Conservation (phyloP, 768 basidiomycete species). For the Astraeus odoratus region DNA sequence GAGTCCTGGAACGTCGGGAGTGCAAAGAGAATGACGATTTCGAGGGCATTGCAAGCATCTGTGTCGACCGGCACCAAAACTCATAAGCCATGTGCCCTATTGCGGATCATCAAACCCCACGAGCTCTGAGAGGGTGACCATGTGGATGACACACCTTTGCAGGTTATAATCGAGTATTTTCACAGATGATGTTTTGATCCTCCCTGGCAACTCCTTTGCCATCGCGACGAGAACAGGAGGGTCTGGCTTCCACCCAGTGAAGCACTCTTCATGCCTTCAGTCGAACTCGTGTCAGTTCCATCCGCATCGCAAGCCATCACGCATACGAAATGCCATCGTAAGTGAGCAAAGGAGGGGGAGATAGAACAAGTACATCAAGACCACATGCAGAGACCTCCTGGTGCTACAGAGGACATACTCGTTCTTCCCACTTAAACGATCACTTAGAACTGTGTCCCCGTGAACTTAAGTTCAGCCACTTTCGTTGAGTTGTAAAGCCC, state of each 20-base stretch:
- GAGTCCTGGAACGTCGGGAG: conserved; percentile 72
- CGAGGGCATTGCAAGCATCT: conserved; percentile 77
- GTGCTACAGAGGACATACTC: conserved; percentile 28
- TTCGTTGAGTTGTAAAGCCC: conserved; percentile 71
- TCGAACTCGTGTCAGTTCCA: conserved; percentile 78
- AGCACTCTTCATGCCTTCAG: conserved; percentile 82
- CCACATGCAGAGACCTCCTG: too few relatives aligned
- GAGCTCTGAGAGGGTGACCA: too few relatives aligned
- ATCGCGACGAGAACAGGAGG: conserved; percentile 81
- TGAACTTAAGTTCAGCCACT: conserved; percentile 64
- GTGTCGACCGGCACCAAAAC: conserved; percentile 57
- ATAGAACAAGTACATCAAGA: not conserved
- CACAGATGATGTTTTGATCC: conserved; percentile 55
- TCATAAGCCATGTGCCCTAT: too few relatives aligned
- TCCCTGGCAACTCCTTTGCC: conserved; percentile 66
- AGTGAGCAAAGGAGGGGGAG: not conserved
- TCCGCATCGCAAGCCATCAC: too few relatives aligned
- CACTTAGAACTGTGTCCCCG: conserved; percentile 69
- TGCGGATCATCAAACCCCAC: too few relatives aligned
- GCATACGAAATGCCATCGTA: too few relatives aligned
- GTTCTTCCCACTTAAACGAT: conserved; percentile 82
- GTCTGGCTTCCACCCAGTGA: conserved; percentile 77
- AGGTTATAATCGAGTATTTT: conserved; percentile 85
- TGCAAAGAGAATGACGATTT: conserved; percentile 72
- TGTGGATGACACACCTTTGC: conserved; percentile 57